phyloP scores from a whole-genome alignment of 1,139 yeast genomes.

The Blastobotrys arbuscula region DNA sequence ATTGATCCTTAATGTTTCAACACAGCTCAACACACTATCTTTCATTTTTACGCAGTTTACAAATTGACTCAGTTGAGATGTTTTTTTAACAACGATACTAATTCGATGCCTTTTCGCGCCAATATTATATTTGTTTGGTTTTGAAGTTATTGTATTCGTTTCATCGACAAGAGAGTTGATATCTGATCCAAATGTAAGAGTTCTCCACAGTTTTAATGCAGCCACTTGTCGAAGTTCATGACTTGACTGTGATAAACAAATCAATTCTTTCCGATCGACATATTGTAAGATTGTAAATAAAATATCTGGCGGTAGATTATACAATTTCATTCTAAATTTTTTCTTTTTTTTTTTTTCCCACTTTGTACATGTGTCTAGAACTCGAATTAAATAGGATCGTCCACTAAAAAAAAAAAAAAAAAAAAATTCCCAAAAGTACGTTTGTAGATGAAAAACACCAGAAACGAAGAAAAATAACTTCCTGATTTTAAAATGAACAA shows the following conservation, averaged over 20 bases:
- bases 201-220: constrained; percentile 6
- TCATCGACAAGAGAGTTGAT: background rate
- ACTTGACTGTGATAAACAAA: background rate
- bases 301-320: constrained; percentile 6
- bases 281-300: background rate
- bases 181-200: constrained; percentile 1
- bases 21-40: background rate
- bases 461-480: too few species aligned
- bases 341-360: background rate
- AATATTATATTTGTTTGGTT: constrained; percentile 1
- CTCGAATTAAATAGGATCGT: background rate
- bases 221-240: constrained; percentile 5
- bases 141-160: background rate
- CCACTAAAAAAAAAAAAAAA: background rate
- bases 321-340: background rate
- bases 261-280: background rate
- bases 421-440: too few species aligned
- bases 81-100: background rate
- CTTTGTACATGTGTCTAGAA: too few species aligned
- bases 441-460: too few species aligned
- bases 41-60: background rate
- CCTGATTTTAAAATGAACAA: too few species aligned
- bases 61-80: background rate
- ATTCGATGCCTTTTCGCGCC: background rate
- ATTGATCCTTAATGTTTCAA: constrained; percentile 8